phyloP scores from a whole-genome alignment of 139 green algal genomes.

The Trebouxia sp. region DNA sequence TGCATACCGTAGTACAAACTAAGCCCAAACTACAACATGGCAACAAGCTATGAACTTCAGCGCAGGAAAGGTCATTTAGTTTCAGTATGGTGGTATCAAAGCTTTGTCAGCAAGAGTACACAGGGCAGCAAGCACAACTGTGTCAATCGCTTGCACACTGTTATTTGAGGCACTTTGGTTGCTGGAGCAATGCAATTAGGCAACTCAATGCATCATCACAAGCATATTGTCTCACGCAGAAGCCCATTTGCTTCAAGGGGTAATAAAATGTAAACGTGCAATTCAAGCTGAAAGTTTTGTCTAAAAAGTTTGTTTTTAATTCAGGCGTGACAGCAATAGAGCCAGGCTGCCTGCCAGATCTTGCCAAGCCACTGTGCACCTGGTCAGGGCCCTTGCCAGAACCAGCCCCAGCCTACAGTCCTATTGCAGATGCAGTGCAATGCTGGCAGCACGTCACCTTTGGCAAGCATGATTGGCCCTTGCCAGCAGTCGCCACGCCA shows the following conservation, averaged over 20 bases:
- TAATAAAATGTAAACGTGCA: neutral
- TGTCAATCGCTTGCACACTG: too few species aligned
- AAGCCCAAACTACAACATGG: too few species aligned
- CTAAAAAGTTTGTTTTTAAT: neutral
- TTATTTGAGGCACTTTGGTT: too few species aligned
- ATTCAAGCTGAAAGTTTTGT: too few species aligned
- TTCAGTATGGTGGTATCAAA: too few species aligned
- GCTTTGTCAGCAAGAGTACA: too few species aligned
- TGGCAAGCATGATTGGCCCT: slow-evolving; percentile 76
- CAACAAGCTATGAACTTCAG: too few species aligned
- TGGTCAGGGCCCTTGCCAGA: slow-evolving; percentile 60
- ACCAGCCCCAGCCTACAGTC: slow-evolving; percentile 64
- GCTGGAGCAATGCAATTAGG: neutral
- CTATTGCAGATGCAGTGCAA: slow-evolving; percentile 67
- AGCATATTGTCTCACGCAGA: neutral
- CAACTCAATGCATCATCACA: neutral
- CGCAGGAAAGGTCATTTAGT: too few species aligned
- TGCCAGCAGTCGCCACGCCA: slow-evolving; percentile 59
- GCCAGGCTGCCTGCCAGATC: slow-evolving; percentile 46
- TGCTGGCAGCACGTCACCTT: slow-evolving; percentile 72
- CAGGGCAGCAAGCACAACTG: too few species aligned
- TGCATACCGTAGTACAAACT: too few species aligned
- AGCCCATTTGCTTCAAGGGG: neutral
- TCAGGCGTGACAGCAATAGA: slow-evolving; percentile 70
- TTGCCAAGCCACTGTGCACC: slow-evolving; percentile 62